Evolutionary conservation across 805 yeast genomes (phyloP), one percentile per base, ranked within the genome.

Genomic region (Candida xiaguanensis): DNA sequence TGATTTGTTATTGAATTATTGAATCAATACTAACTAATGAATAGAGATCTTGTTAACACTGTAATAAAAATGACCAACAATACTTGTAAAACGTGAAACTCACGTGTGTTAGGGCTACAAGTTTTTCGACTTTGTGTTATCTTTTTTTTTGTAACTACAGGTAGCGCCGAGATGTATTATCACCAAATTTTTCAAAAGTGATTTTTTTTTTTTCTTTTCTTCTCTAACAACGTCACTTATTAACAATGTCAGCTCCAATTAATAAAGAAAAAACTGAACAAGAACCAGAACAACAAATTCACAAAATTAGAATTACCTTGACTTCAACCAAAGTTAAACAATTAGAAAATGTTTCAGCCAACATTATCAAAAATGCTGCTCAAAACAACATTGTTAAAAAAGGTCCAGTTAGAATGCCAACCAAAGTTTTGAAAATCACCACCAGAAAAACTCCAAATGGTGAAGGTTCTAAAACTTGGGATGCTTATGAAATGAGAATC

Each of bases 391-490:
- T 90, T 66, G 78, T 75, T 72, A 89, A 88, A 84, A 91, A 89
- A 81, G 99, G 99, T 70, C 99, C 99, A 61, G 96, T 93, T 67
- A 90, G 99, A 86, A 76, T 93, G 78, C 99, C 99, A 80, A 93
- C 99, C 76, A 93, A 90, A 85, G 93, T 85, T 61, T 85, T 93
- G 68, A 88, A 85, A 77, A 80, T 93, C 78, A 80, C 95, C 77
- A 93, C 99, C 86, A 89, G 99, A 87, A 93, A 93, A 90, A 85
- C 99, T 69, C 99, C 99, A 67, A 95, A 95, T 75, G 99, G 99
- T 93, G 97, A 93, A 81, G 99, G 99, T 93, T 93, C 99, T 62
- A 93, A 93, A 91, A 93, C 99, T 65, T 93, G 97, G 97, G 99
- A 93, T 72, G 78, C 95, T 63, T 93, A 82, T 75, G 99, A 93